phyloP scores from a whole-genome alignment of 2,329 filamentous ascomycete genomes.

The Alternaria gansuensis region DNA sequence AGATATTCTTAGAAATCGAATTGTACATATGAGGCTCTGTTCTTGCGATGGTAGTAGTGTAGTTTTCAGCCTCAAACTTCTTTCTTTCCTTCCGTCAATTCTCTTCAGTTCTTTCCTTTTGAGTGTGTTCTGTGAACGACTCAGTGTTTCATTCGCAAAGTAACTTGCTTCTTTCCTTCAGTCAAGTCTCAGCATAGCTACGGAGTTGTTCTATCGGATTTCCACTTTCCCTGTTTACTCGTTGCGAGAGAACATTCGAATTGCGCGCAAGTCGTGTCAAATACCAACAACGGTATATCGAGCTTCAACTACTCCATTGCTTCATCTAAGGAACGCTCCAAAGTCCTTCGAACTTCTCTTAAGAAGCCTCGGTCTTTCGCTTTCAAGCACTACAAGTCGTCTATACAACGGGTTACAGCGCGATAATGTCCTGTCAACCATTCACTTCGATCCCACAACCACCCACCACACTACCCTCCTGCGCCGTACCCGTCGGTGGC shows the following conservation, averaged over 20 bases:
- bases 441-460: slow-evolving; percentile 33
- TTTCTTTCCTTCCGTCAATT: slow-evolving; percentile 19
- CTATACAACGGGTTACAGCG: background rate
- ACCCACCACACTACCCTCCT: slow-evolving; percentile 34
- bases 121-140: slow-evolving; percentile 32
- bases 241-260: background rate
- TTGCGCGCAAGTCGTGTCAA: slow-evolving; percentile 14
- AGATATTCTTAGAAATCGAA: slow-evolving; percentile 27
- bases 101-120: slow-evolving; percentile 19
- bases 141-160: slow-evolving; percentile 4
- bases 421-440: slow-evolving; percentile 27
- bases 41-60: background rate
- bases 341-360: background rate
- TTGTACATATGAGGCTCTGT: slow-evolving; percentile 20
- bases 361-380: background rate
- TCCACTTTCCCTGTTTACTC: background rate
- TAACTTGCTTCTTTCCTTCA: slow-evolving; percentile 11
- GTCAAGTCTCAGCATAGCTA: slow-evolving; percentile 17
- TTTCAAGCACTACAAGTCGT: background rate
- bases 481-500: slow-evolving; percentile 40
- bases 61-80: slow-evolving; percentile 15
- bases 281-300: background rate
- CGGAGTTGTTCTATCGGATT: slow-evolving; percentile 4
- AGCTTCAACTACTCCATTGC: background rate
- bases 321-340: background rate